Evolutionary conservation across 768 basidiomycete species (phyloP).

Genomic region (Dacryopinax spathularia): DNA sequence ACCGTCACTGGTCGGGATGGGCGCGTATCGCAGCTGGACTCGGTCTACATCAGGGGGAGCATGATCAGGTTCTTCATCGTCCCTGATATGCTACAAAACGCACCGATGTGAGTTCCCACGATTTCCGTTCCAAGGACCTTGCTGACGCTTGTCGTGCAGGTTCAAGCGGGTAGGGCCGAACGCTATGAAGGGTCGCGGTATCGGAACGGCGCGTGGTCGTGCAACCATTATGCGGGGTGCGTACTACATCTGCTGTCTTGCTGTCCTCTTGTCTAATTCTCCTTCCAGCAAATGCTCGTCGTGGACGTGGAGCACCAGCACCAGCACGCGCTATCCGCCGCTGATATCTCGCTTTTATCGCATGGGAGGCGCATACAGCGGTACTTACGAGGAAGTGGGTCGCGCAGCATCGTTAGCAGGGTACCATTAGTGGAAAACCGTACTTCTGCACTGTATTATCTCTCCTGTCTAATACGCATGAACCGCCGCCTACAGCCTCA

Average conservation of each 20-base stretch:
- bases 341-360: not conserved
- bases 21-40: slow-evolving; percentile 94
- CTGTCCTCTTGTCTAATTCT: slow-evolving; percentile 8
- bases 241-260: slow-evolving; percentile 23
- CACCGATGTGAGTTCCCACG: slow-evolving; percentile 67
- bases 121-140: not conserved
- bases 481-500: not conserved
- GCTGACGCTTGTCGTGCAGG: slow-evolving; percentile 34
- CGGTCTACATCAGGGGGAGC: slow-evolving; percentile 96
- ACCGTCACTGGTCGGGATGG: slow-evolving; percentile 97
- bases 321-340: not conserved
- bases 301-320: not conserved
- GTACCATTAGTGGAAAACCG: not conserved
- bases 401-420: not conserved
- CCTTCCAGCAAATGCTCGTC: not conserved
- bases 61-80: slow-evolving; percentile 99
- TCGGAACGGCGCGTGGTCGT: slow-evolving; percentile 95
- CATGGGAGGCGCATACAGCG: too few species aligned
- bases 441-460: slow-evolving; percentile 2
- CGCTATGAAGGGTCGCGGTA: slow-evolving; percentile 97
- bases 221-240: slow-evolving; percentile 95
- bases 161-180: slow-evolving; percentile 98
- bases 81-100: slow-evolving; percentile 97
- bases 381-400: not conserved
- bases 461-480: slow-evolving; percentile 1